A percentile compares a stretch with the other conserved stretches of the same genome.
Conservation (phyloP, 352 stramenopile genomes). For the Phytophthora tubulina region DNA sequence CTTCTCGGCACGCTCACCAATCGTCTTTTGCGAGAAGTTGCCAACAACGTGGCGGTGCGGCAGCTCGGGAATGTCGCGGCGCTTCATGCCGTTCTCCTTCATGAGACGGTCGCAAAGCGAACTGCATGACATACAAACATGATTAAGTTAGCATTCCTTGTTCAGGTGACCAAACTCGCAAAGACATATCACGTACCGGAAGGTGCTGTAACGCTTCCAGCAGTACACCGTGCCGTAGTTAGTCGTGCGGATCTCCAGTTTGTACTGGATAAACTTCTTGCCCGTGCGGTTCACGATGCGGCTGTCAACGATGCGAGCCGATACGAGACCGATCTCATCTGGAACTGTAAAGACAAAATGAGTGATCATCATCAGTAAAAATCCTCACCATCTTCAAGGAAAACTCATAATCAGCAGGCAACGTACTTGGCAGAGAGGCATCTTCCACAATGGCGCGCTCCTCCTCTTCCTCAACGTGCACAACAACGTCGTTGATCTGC, state of each 20-base stretch:
- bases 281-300: slow-evolving; percentile 84
- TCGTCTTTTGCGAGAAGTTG: slow-evolving; percentile 87
- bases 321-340: slow-evolving; percentile 83
- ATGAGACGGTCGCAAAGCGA: slow-evolving; percentile 87
- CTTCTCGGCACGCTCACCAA: slow-evolving; percentile 87
- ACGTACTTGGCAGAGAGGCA: slow-evolving; percentile 80
- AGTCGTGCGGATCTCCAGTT: slow-evolving; percentile 87
- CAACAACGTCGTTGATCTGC: slow-evolving; percentile 78
- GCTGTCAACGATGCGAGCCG: slow-evolving; percentile 86
- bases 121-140: slow-evolving; percentile 33
- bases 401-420: slow-evolving; percentile 6
- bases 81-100: slow-evolving; percentile 87
- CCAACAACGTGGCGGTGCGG: slow-evolving; percentile 85
- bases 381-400: slow-evolving; percentile 23
- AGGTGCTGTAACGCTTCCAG: slow-evolving; percentile 92
- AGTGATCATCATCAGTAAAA: slow-evolving; percentile 26
- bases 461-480: slow-evolving; percentile 78
- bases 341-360: slow-evolving; percentile 57
- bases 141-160: slow-evolving; percentile 2
- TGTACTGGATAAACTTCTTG: slow-evolving; percentile 93
- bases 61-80: slow-evolving; percentile 86
- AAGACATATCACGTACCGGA: slow-evolving; percentile 58
- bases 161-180: background rate
- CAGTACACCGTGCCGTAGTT: slow-evolving; percentile 91
- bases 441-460: slow-evolving; percentile 87